Conservation (phyloP, 768 basidiomycete genomes). For the Antrodiella citrinella region DNA sequence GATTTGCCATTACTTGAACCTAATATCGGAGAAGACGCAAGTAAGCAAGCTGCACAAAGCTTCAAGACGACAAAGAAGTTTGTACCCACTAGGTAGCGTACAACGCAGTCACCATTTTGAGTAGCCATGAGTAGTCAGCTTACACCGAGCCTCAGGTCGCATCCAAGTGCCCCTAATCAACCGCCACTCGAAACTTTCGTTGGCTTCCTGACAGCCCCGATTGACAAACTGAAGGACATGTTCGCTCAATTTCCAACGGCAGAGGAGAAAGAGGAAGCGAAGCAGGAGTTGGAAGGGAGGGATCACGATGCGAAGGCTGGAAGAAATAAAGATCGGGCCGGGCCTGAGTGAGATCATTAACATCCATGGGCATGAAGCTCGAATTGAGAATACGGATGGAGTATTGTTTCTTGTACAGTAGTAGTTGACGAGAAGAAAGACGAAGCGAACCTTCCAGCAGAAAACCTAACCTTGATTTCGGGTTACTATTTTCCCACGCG, state of each 20-base stretch:
- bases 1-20: conserved; percentile 50
- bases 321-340: too few species aligned
- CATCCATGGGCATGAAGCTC: too few species aligned
- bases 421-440: too few species aligned
- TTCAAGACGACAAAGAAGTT: conserved; percentile 57
- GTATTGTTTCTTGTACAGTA: too few species aligned
- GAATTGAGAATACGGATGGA: too few species aligned
- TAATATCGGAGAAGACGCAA: conserved; percentile 35
- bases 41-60: conserved; percentile 33
- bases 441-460: too few species aligned
- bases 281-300: conserved; percentile 25
- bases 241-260: conserved; percentile 50
- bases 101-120: neutral
- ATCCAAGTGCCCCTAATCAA: conserved; percentile 44
- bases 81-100: conserved; percentile 44
- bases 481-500: too few species aligned
- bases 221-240: conserved; percentile 51
- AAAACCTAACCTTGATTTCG: too few species aligned
- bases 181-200: conserved; percentile 55
- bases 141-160: conserved; percentile 27
- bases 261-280: conserved; percentile 36
- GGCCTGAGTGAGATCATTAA: too few species aligned
- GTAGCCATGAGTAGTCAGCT: conserved; percentile 2
- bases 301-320: conserved; percentile 22
- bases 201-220: conserved; percentile 43